phyloP scores from a whole-genome alignment of 2,329 filamentous ascomycete species.

The Colletotrichum sojae region DNA sequence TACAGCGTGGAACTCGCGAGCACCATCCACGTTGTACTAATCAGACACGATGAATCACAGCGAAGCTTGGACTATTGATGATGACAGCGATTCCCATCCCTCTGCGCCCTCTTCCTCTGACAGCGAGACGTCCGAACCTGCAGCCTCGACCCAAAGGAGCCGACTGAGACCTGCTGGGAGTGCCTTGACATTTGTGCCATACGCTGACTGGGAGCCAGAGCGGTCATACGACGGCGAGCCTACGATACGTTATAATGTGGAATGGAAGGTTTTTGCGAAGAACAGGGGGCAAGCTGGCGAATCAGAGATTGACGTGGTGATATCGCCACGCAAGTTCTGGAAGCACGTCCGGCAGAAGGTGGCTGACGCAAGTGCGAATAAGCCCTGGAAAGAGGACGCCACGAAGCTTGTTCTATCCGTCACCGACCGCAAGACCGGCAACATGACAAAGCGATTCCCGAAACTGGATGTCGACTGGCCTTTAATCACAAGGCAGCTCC shows the following conservation, averaged over 20 bases:
- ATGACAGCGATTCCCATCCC: slow-evolving; percentile 4
- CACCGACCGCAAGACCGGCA: slow-evolving; percentile 14
- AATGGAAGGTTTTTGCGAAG: no score
- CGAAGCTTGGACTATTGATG: slow-evolving; percentile 5
- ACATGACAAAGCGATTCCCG: no score
- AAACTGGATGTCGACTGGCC: no score
- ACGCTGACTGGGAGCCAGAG: slow-evolving; percentile 23
- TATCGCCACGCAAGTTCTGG: no score
- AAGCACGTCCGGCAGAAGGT: not conserved
- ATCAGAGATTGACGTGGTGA: no score
- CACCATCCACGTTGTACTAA: no score
- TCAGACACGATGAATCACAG: not conserved
- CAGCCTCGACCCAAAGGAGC: slow-evolving; percentile 2
- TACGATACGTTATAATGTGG: no score
- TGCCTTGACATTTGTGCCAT: slow-evolving; percentile 2
- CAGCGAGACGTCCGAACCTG: not conserved
- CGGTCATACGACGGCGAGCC: no score
- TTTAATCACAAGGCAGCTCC: no score
- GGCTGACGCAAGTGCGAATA: not conserved
- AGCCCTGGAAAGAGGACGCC: not conserved
- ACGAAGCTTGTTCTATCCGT: slow-evolving; percentile 18
- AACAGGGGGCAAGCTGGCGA: no score
- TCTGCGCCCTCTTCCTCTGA: not conserved
- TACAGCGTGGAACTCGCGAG: no score
- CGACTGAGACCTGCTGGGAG: not conserved